Conservation (phyloP, 176 grass and related monocot genomes). For the Zea luxurians region DNA sequence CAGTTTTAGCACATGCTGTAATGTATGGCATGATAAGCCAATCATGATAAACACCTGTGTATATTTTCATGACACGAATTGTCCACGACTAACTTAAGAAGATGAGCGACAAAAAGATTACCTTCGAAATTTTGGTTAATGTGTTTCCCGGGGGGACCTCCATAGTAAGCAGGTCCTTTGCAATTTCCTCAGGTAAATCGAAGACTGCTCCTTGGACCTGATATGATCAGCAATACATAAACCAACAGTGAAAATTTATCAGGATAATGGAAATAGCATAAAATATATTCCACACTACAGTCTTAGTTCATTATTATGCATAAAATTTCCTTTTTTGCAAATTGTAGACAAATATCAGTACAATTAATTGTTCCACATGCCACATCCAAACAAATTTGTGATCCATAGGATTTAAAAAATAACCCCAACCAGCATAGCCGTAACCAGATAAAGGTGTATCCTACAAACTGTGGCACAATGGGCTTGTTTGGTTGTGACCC, state of each 20-base stretch:
- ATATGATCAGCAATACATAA: conserved; percentile 37
- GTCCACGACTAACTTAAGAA: neutral
- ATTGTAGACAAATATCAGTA: conserved; percentile 5
- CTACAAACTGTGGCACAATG: neutral
- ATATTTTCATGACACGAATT: neutral
- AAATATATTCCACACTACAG: neutral
- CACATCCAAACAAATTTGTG: neutral
- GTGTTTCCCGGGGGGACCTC: conserved; percentile 82
- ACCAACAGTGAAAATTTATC: conserved; percentile 29
- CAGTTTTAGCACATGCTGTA: conserved; percentile 6
- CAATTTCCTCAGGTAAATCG: conserved; percentile 95
- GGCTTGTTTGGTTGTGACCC: too few species aligned
- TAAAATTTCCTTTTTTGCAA: neutral
- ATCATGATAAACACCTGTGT: neutral
- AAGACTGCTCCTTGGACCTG: conserved; percentile 96
- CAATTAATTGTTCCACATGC: neutral
- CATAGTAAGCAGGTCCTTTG: conserved; percentile 70
- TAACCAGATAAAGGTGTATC: neutral
- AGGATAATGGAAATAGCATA: neutral
- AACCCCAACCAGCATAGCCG: neutral
- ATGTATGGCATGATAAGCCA: conserved; percentile 13
- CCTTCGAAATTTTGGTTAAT: conserved; percentile 82
- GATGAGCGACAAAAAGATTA: conserved; percentile 38
- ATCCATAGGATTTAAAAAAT: neutral
- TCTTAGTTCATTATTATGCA: neutral